Evolutionary conservation across 2,329 filamentous ascomycete species (phyloP).

Genomic region (Trichoderma gracile): DNA sequence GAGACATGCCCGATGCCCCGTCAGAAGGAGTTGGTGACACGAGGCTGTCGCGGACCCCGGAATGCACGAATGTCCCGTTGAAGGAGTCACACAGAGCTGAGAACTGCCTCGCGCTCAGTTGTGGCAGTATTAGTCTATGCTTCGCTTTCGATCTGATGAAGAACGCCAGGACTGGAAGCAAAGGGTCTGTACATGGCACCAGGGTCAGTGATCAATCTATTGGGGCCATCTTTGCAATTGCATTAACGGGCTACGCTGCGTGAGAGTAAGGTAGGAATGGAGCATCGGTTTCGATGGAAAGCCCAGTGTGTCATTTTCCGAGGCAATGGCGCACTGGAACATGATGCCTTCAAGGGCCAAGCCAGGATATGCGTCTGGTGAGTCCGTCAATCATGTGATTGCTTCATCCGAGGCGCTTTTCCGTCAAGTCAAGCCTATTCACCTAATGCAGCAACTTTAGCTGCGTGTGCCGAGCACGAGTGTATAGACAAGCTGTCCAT

Average conservation of each 20-base stretch:
- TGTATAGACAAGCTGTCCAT: too few species aligned
- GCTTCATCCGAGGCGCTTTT: constrained; percentile 13
- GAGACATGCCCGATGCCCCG: neutral
- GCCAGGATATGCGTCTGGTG: constrained; percentile 9
- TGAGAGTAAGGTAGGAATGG: neutral
- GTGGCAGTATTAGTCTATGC: too few species aligned
- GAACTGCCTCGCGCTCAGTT: too few species aligned
- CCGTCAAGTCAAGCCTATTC: neutral
- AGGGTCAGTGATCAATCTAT: neutral
- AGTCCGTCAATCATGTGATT: constrained; percentile 17
- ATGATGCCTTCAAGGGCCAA: neutral
- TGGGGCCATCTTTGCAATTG: neutral
- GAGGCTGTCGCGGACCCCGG: neutral
- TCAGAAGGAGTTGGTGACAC: constrained; percentile 5
- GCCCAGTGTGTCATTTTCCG: neutral
- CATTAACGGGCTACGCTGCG: neutral
- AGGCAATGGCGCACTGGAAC: neutral
- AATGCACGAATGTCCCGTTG: neutral
- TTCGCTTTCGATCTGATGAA: too few species aligned
- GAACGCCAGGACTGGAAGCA: too few species aligned
- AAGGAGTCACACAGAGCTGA: neutral
- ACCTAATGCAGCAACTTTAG: neutral
- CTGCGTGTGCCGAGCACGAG: neutral
- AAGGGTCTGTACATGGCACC: too few species aligned
- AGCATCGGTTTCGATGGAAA: neutral